Percentiles rank a stretch among this genome's conserved stretches.
Conservation (phyloP, 768 basidiomycete species). For the Termitomyces sp. region DNA sequence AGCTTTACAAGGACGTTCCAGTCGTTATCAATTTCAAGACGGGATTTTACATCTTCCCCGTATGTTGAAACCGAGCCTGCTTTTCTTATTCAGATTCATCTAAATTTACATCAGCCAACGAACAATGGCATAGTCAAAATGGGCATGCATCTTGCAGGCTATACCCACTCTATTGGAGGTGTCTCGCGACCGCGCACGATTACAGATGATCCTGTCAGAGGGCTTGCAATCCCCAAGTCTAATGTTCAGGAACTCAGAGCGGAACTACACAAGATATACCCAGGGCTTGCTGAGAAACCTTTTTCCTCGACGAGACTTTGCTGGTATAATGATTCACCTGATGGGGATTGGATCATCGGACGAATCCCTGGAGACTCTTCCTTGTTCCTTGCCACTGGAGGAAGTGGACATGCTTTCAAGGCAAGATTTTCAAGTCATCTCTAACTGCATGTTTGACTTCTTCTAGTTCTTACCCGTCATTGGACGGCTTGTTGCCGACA, state of each 20-base stretch:
- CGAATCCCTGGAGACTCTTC: conserved; percentile 49
- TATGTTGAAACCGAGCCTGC: conserved; percentile 24
- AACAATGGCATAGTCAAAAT: conserved; percentile 67
- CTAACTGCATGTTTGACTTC: neutral
- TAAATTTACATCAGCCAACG: conserved; percentile 48
- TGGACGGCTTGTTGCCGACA: conserved; percentile 70
- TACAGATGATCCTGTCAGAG: conserved; percentile 50
- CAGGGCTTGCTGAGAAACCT: conserved; percentile 68
- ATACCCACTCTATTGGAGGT: conserved; percentile 41
- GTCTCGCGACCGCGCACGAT: conserved; percentile 80
- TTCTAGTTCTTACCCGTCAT: conserved; percentile 81
- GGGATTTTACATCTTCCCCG: conserved; percentile 84
- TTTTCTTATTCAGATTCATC: neutral
- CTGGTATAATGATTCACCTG: conserved; percentile 90
- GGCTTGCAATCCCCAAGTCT: conserved; percentile 59
- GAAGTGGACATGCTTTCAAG: conserved; percentile 88
- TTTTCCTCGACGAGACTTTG: conserved; percentile 77
- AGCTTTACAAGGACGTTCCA: conserved; percentile 54
- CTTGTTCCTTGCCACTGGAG: conserved; percentile 80
- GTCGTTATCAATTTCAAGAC: conserved; percentile 67
- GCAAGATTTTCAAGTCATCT: conserved; percentile 25
- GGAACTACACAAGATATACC: conserved; percentile 57
- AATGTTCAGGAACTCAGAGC: conserved; percentile 46
- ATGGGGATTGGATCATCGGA: conserved; percentile 89
- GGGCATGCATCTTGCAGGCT: conserved; percentile 73